A percentile compares a stretch with the other conserved stretches of the same genome.
phyloP scores from a whole-genome alignment of 257 asterid species.

The Scutellaria barbata region DNA sequence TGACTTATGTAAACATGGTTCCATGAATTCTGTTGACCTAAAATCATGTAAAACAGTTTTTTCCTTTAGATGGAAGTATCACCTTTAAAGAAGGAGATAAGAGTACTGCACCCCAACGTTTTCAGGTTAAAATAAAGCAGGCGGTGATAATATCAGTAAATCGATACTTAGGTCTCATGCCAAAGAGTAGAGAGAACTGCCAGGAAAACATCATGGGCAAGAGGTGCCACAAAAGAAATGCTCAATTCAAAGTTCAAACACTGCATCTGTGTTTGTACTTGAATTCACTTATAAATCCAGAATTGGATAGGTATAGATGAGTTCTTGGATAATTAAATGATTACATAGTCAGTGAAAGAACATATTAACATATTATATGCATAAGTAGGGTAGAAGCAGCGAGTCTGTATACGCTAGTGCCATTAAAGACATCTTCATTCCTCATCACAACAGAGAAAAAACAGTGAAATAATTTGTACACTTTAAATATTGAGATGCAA shows the following conservation, averaged over 20 bases:
- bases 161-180: neutral
- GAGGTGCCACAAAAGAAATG: neutral
- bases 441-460: neutral
- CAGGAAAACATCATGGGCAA: neutral
- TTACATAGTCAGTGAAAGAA: neutral
- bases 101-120: no score
- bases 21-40: neutral
- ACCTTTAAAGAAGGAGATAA: neutral
- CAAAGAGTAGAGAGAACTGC: neutral
- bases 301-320: neutral
- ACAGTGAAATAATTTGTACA: constrained; percentile 9
- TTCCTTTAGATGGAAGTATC: neutral
- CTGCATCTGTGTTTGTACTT: neutral
- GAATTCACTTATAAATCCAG: neutral
- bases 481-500: constrained; percentile 3
- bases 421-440: neutral
- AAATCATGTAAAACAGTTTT: neutral
- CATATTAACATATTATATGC: neutral
- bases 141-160: neutral
- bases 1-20: neutral
- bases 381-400: neutral
- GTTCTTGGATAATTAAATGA: neutral
- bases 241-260: neutral
- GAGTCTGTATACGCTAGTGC: neutral
- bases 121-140: neutral